Evolutionary conservation across 208 protist species (phyloP).

Genomic region (Trypanosoma conorhini): DNA sequence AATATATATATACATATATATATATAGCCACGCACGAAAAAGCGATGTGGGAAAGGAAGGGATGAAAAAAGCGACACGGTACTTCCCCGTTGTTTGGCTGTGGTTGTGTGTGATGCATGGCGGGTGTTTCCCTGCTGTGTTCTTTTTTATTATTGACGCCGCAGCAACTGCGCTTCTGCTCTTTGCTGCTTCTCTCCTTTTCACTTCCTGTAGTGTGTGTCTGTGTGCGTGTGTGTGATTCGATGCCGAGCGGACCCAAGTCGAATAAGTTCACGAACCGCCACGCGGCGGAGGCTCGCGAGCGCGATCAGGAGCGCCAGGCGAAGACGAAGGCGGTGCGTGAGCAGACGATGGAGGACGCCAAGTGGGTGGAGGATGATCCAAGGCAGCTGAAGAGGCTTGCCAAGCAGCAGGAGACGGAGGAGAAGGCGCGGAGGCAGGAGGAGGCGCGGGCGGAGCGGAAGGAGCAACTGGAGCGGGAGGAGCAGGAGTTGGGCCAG

Average conservation of each 20-base stretch:
- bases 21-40: too few relatives aligned
- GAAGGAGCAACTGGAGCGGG: constrained; percentile 63
- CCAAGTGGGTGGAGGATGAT: constrained; percentile 74
- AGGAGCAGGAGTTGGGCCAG: constrained; percentile 62
- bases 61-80: too few relatives aligned
- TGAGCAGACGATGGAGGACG: constrained; percentile 61
- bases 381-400: constrained; percentile 51
- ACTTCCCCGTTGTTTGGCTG: too few relatives aligned
- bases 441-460: constrained; percentile 61
- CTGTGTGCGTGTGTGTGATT: background rate
- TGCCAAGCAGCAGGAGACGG: constrained; percentile 66
- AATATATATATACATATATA: too few relatives aligned
- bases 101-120: too few relatives aligned
- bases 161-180: background rate
- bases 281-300: constrained; percentile 79
- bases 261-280: constrained; percentile 86
- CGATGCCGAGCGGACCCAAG: constrained; percentile 87
- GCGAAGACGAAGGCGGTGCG: constrained; percentile 30
- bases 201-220: background rate
- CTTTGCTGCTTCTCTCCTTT: background rate
- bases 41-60: too few relatives aligned
- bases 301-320: constrained; percentile 64
- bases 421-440: constrained; percentile 55
- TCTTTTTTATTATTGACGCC: background rate
- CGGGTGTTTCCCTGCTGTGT: background rate